Base-by-base conservation (phyloP, 1,284 basidiomycete species). In the Heterobasidion occidentale region DNA sequence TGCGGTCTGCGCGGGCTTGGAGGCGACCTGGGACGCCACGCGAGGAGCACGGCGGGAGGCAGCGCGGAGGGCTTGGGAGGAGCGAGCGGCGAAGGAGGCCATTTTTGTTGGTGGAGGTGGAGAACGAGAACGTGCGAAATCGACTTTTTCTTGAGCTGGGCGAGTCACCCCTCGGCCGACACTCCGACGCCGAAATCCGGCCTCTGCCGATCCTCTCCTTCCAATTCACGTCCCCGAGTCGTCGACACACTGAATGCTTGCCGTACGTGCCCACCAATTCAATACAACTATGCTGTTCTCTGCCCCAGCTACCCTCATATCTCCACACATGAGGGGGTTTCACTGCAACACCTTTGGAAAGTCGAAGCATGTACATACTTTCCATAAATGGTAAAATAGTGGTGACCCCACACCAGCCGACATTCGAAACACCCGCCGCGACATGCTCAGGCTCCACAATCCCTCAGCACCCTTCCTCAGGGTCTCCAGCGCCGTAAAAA, bases 11-110 rank as follows among this genome's bases (percentile, higher is more conserved):
- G 76, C 68, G 54, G 73, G 69, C 64, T 70, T 77, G 44, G 70
- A 60, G 27, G 78, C 70, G 58, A 74, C 70, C 64, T 74, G 76
- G 51, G 76, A 65, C 12, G 78, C 68, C 46, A 72, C 68, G 62
- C 78, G 77, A 36, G 81, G 73, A 36, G 77, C 76, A 68, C 81
- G 79, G 67, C 85, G 82, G 54, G 81, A 75, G 53, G 77, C 81
- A 64, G 79, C 73, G 65, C 86, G 84, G 60, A 84, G 68, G 59
- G 77, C 74, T 65, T 80, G 76, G 48, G 82, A 77, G 67, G 84
- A 79, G 68, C 84, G 83, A 67, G 77, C 70, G 55, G 77, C 77
- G 65, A 86, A 67, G 68, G 78, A 80, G 58, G 83, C 74, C 84
- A 86, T 87, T 71, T 72, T 72, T 56, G 66, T 48, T 27, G 46